Conservation (phyloP, 306 rosid genomes). For the Albizia julibrissin region DNA sequence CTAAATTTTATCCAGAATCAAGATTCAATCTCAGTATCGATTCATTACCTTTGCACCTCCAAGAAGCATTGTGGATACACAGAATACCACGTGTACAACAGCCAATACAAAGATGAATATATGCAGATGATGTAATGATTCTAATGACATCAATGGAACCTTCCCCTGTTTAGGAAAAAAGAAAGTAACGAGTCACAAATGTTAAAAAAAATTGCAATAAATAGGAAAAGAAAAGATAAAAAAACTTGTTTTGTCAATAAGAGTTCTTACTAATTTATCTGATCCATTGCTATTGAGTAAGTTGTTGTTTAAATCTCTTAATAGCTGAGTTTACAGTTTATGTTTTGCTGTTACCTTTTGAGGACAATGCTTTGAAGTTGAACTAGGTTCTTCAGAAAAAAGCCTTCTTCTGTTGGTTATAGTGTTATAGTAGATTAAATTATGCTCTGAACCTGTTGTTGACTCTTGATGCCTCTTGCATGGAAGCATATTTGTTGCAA, state of each 20-base stretch:
- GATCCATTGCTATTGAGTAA: background rate
- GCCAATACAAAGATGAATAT: constrained; percentile 89
- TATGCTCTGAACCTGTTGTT: constrained; percentile 31
- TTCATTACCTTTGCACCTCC: constrained; percentile 67
- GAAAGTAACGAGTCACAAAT: background rate
- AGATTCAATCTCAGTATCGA: constrained; percentile 1
- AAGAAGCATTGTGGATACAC: constrained; percentile 79
- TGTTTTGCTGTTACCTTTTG: constrained; percentile 37
- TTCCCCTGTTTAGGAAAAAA: constrained; percentile 62
- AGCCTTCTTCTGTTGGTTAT: background rate
- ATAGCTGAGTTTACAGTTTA: background rate
- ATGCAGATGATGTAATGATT: constrained; percentile 91
- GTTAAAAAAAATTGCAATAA: background rate
- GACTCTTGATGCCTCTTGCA: constrained; percentile 58
- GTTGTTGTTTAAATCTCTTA: background rate
- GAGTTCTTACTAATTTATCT: background rate
- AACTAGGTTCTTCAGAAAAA: background rate
- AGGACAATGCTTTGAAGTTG: constrained; percentile 39
- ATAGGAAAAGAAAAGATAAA: background rate
- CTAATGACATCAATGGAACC: constrained; percentile 72
- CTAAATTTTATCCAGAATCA: background rate
- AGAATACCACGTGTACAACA: constrained; percentile 75
- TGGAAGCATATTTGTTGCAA: constrained; percentile 73
- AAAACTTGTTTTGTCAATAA: background rate
- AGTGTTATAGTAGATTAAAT: background rate